A percentile compares a stretch with the other conserved stretches of the same genome.
Conservation (phyloP, 257 asterid genomes). For the Primulina tabacum region DNA sequence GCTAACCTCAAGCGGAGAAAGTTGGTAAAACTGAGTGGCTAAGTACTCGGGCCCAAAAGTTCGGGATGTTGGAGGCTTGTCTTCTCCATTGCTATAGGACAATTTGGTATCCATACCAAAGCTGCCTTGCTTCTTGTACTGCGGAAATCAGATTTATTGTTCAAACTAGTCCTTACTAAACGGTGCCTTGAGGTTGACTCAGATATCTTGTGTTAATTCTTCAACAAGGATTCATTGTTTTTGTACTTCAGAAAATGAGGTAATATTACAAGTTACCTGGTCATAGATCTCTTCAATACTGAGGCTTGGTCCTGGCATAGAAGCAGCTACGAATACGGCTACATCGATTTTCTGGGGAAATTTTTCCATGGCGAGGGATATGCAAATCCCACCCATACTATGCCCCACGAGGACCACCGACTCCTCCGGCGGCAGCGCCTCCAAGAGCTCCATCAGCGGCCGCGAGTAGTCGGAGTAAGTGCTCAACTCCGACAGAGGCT, state of each 20-base stretch:
- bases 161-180: too few relatives aligned
- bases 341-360: constrained; percentile 25
- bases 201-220: too few relatives aligned
- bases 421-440: constrained; percentile 22
- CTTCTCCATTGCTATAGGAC: constrained; percentile 22
- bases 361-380: constrained; percentile 27
- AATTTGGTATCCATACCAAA: constrained; percentile 26
- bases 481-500: constrained; percentile 14
- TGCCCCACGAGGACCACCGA: constrained; percentile 29
- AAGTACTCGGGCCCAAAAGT: constrained; percentile 32
- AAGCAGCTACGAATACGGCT: constrained; percentile 24
- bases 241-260: too few relatives aligned
- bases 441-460: constrained; percentile 26
- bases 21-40: constrained; percentile 34
- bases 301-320: constrained; percentile 25
- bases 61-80: constrained; percentile 30
- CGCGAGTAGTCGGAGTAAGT: constrained; percentile 20
- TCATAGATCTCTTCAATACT: neutral
- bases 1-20: constrained; percentile 43
- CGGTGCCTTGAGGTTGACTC: too few relatives aligned
- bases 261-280: constrained; percentile 14
- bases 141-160: neutral
- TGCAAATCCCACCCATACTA: constrained; percentile 29
- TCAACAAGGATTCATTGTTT: too few relatives aligned
- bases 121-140: constrained; percentile 27